Evolutionary conservation across 495 filamentous ascomycete genomes (phyloP), one percentile per base, ranked within the genome.

Genomic region (Delitschia confertaspora): DNA sequence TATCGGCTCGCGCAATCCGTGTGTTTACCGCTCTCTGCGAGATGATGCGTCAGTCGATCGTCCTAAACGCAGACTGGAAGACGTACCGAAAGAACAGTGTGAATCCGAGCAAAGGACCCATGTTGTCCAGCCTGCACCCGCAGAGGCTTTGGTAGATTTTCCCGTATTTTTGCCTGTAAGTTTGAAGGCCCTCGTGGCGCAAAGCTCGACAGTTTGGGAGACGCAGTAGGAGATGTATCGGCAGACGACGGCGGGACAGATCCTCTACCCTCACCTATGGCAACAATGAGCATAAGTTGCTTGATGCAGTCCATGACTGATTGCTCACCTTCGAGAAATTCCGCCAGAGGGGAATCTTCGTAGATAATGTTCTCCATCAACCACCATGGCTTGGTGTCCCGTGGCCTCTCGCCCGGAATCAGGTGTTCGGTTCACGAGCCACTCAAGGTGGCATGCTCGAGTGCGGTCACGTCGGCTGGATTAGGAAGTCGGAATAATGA

Each of bases 331-430:
- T 93, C 82, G 45, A 98, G 78, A 69, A 93, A 95, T 49, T 84
- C 81, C 60, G 86, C 87, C 66, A 96, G 72, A 46, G 91, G 91
- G 55, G 87, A 85, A 62, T 88, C 79, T 66, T 91, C 82, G 67
- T 82, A 85, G 55, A 95, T 78, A 51, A 95, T 71, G 55, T 85
- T 80, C 75, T 95, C 91, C 91, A 96, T 98, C 65, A 26, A 51
- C 48, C 8, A 27, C 13, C 21, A 21, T n/a, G 29, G 25, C 22
- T 25, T 39, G 36, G 36, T 39, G 14, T 22, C 22, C 9, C 22
- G 17, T 24, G 36, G 14, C 22, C 22, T 24, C 36, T 39, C 19
- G 22, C 36, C 13, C 36, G 6, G 22, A 39, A 39, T 21, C 36
- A 1, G 36, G 19, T 21, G 14, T 16, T n/a, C 22, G 5, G 19